Percentiles rank a stretch among this genome's conserved stretches.
Conservation (phyloP, 2,329 filamentous ascomycete genomes). For the Venturia aucupariae region DNA sequence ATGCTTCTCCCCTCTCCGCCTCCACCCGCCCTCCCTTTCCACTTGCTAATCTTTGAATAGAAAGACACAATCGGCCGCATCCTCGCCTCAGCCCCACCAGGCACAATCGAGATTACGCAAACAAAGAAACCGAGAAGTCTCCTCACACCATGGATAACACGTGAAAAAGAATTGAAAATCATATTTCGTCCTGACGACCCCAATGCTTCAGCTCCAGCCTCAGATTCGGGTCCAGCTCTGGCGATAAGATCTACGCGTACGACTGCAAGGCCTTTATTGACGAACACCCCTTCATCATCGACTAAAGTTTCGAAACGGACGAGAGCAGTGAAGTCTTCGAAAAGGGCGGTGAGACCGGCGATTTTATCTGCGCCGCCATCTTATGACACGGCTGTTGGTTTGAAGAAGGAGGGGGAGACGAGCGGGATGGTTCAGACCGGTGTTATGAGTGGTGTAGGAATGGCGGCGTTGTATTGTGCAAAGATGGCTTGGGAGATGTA, state of each 20-base stretch:
- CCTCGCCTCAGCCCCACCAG: constrained; percentile 3
- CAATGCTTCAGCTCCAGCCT: neutral
- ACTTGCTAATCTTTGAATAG: neutral
- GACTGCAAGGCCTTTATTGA: neutral
- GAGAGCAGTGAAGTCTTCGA: neutral
- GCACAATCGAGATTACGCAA: constrained; percentile 2
- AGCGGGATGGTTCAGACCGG: neutral
- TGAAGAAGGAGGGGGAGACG: neutral
- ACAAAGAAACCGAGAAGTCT: neutral
- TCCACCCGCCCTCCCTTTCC: neutral
- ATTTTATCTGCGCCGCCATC: neutral
- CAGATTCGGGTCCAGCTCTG: neutral
- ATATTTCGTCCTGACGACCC: neutral
- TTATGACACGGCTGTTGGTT: neutral
- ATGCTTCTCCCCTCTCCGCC: neutral
- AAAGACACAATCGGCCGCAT: constrained; percentile 7
- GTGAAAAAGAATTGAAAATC: neutral
- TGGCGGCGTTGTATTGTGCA: constrained; percentile 4
- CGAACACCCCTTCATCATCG: neutral
- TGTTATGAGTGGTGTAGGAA: neutral
- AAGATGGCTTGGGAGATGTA: neutral
- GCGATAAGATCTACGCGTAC: neutral
- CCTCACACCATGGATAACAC: neutral
- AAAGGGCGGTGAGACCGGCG: neutral
- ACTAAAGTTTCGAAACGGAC: neutral